Percentiles rank a stretch among this genome's conserved stretches.
These are phyloP conservation scores for Hypoxylon sp. DNA, from an alignment of 2,329 filamentous ascomycete species.

Conservation along the genomic window DNA sequence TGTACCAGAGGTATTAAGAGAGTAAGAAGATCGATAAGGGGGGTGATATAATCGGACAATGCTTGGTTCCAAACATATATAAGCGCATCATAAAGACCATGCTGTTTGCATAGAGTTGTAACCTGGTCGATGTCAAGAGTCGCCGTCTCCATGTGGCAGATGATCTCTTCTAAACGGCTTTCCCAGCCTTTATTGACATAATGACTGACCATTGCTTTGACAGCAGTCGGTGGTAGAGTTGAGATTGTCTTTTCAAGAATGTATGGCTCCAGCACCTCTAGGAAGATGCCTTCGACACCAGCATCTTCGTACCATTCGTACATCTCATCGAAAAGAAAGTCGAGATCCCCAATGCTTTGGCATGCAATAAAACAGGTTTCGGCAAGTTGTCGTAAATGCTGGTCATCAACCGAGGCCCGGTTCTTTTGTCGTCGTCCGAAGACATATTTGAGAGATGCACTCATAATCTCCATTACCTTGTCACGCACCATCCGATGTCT, in stretches of 20 bases:
- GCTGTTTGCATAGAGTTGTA: slow-evolving; percentile 89
- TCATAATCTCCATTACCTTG: slow-evolving; percentile 93
- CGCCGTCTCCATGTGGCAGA: slow-evolving; percentile 90
- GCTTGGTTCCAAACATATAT: slow-evolving; percentile 98
- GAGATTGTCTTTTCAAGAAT: slow-evolving; percentile 84
- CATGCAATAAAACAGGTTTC: slow-evolving; percentile 89
- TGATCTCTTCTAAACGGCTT: slow-evolving; percentile 88
- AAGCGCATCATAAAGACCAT: slow-evolving; percentile 93
- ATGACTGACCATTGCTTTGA: slow-evolving; percentile 88
- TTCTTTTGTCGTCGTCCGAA: slow-evolving; percentile 77
- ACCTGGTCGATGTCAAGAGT: slow-evolving; percentile 96
- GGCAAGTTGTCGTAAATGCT: slow-evolving; percentile 81
- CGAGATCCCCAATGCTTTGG: slow-evolving; percentile 80
- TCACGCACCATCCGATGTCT: slow-evolving; percentile 88
- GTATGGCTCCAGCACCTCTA: slow-evolving; percentile 89
- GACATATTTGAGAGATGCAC: slow-evolving; percentile 89
- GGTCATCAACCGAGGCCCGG: slow-evolving; percentile 63
- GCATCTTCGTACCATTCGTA: slow-evolving; percentile 92
- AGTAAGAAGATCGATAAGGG: slow-evolving; percentile 84
- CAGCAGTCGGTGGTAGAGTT: slow-evolving; percentile 82
- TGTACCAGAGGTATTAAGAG: slow-evolving; percentile 75
- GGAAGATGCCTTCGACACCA: slow-evolving; percentile 80
- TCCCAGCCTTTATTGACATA: slow-evolving; percentile 84
- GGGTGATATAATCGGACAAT: slow-evolving; percentile 89
- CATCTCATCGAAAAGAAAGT: slow-evolving; percentile 91